Base-by-base conservation (phyloP, 2,329 filamentous ascomycete species). In the Aspergillus sergii region DNA sequence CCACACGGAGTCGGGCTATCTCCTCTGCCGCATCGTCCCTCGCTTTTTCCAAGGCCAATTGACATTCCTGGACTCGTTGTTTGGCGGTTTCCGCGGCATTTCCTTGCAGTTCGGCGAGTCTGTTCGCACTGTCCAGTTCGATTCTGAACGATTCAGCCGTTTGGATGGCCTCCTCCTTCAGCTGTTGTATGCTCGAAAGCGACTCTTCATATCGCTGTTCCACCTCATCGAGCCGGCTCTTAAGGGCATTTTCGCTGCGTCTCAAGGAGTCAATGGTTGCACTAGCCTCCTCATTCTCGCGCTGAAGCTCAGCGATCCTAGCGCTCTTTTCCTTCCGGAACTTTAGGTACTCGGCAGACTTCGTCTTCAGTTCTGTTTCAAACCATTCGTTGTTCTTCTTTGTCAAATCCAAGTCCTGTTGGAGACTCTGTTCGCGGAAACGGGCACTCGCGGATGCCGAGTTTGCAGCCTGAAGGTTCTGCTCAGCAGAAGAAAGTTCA, bases 261-360 rank as follows among this genome's bases (percentile, higher is more conserved):
- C 91, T 90, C 26, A 96, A 81, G 11, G 90, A 86, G 60, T 97
- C 93, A 58, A 93, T 85, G 36, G 86, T 90, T 23, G 91, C 89
- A 66, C 86, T 89, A 51, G 91, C 88, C 69, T 99, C 95, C 69
- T 98, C 94, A 69, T 94, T 91, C 64, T 91, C 88, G 59, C 93
- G 91, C 78, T 97, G 92, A 32, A 99, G 86, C 72, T 96, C 92
- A 10, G 93, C 87, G 70, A 98, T 92, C 45, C 92, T 91, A 1
- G 93, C 90, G 66, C 92, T 92, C 84, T 97, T 98, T 75, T 99
- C 95, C 75, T 97, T 98, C 66, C 95, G 89, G 78, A 91, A 94
- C 73, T 94, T 97, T 68, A 94, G 86, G 55, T 93, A 89, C 75
- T 99, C 95, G 10, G 89, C 87, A 65, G 87, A 90, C 80, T 97